Percentiles rank a stretch among this genome's conserved stretches.
phyloP scores from a whole-genome alignment of 2,329 filamentous ascomycete species.

The Dactylellina sp. region DNA sequence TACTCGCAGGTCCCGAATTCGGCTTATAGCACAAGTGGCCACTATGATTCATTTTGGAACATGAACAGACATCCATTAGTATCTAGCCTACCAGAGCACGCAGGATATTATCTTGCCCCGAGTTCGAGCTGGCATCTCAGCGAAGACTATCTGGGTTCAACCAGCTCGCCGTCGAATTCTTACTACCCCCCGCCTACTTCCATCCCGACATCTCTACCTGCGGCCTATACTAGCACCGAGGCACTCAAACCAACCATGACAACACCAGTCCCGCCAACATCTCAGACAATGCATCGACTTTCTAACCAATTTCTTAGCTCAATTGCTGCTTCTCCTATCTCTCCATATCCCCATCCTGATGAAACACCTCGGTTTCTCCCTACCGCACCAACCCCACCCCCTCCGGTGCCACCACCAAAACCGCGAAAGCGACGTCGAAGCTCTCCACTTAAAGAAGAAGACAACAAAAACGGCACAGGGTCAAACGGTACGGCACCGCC shows the following conservation, averaged over 20 bases:
- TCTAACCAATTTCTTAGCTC: conserved; percentile 27
- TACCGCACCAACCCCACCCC: conserved; percentile 44
- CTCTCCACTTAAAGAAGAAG: conserved; percentile 44
- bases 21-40: conserved; percentile 24
- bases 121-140: conserved; percentile 41
- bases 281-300: conserved; percentile 17
- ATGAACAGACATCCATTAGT: conserved; percentile 29
- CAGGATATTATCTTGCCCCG: conserved; percentile 35
- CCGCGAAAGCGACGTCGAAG: conserved; percentile 49
- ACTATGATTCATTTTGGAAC: conserved; percentile 45
- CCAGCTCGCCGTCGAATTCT: conserved; percentile 28
- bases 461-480: conserved; percentile 15
- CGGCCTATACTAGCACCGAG: conserved; percentile 20
- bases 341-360: conserved; percentile 32
- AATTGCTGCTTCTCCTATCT: conserved; percentile 36
- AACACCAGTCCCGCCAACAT: conserved; percentile 21
- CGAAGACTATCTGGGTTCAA: conserved; percentile 42
- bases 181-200: conserved; percentile 45
- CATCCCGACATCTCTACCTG: conserved; percentile 32
- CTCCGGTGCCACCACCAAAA: conserved; percentile 49
- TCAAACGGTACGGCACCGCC: conserved; percentile 14
- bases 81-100: conserved; percentile 45
- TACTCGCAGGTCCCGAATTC: conserved; percentile 34
- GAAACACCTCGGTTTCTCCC: conserved; percentile 54
- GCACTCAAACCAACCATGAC: conserved; percentile 33